Conservation (phyloP, 306 rosid genomes). For the Crotalaria pallida region DNA sequence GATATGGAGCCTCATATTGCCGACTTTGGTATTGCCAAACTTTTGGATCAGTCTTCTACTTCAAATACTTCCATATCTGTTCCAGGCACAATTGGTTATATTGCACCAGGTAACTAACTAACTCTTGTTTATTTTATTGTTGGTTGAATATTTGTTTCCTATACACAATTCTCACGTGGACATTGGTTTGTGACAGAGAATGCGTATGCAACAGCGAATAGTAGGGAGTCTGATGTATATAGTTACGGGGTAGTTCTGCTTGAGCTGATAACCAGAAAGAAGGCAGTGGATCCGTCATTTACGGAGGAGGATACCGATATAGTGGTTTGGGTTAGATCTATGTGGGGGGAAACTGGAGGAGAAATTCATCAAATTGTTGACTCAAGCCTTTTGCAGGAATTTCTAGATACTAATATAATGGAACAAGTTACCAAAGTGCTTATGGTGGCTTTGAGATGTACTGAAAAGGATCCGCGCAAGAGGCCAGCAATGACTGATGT, state of each 20-base stretch:
- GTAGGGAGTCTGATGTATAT: conserved; percentile 64
- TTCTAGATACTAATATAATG: conserved; percentile 30
- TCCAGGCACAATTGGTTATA: conserved; percentile 70
- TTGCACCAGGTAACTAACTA: conserved; percentile 74
- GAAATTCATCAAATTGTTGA: conserved; percentile 49
- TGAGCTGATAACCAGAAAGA: conserved; percentile 68
- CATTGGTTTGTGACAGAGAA: conserved; percentile 41
- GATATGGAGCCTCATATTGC: conserved; percentile 78
- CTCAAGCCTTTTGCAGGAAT: conserved; percentile 43
- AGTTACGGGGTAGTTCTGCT: conserved; percentile 78
- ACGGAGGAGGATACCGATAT: conserved; percentile 39
- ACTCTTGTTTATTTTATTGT: neutral
- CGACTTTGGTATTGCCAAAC: conserved; percentile 86
- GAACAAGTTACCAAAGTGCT: conserved; percentile 45
- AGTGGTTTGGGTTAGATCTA: conserved; percentile 48
- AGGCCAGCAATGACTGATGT: conserved; percentile 68
- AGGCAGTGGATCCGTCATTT: conserved; percentile 48
- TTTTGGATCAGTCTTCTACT: conserved; percentile 55
- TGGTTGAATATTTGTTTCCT: neutral
- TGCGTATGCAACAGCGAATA: conserved; percentile 43
- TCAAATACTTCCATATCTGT: conserved; percentile 35
- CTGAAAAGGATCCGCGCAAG: conserved; percentile 47
- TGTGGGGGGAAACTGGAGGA: conserved; percentile 44
- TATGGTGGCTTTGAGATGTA: conserved; percentile 54
- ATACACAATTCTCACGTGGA: neutral